Base-by-base conservation (phyloP, 768 basidiomycete genomes). In the Lentinula sp. region DNA sequence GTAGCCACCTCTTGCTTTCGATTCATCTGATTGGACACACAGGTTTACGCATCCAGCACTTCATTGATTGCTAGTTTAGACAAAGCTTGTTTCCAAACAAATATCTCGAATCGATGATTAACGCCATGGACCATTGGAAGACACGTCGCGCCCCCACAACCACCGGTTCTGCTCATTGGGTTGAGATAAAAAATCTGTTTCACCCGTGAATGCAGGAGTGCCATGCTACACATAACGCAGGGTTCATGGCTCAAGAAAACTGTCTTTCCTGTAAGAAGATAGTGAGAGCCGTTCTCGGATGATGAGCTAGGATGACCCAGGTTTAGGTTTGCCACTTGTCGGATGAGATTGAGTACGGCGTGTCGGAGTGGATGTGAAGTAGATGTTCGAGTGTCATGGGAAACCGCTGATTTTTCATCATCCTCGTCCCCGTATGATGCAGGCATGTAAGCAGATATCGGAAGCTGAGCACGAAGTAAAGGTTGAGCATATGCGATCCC, bases 181-280 rank as follows among this genome's bases (percentile, higher is more conserved):
- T 83, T 69, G 37, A 98, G 69, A 68, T 87, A 86, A 69, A 92
- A 81, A 5, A 98, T 82, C 62, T 94, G 87, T 66, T 89, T 88
- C 60, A 98, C 93, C n/a, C 97, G 84, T 1, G 92, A 95, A 73
- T 99, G 97, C 5, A 97, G 76, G 21, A 98, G 75, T 2, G 95
- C 93, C 97, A 99, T 99, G 67, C 87, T 85, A 71, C 97, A 99
- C 93, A 98, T 94, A 60, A 99, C 82, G 66, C 97, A 99, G 0
- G 97, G 97, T 67, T 99, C 97, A 73, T 99, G 96, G 9, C 93
- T 93, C 57, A 86, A 84, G 76, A 98, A 98, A 28, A 98, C 78
- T 1, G 87, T 85, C 16, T 86, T 81, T 2, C 86, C 85, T 0
- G 94, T 98, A 28, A 98, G 80, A 48, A 98, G 86, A 73, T 99